phyloP scores from a whole-genome alignment of 176 grass and related monocot genomes.

The Bolboschoenus planiculmis region DNA sequence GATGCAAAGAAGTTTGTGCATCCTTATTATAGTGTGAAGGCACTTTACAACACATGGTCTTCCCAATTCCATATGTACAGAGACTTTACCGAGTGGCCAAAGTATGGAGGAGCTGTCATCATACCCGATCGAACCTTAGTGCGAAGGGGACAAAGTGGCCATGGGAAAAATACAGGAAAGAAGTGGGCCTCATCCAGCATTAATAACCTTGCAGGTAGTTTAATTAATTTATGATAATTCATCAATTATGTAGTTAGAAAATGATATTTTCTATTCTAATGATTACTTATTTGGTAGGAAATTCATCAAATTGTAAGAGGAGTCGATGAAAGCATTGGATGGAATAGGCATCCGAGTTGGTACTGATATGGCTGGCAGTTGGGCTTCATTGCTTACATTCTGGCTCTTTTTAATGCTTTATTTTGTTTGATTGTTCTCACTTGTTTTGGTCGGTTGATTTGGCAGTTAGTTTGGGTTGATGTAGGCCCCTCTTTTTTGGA shows the following conservation, averaged over 20 bases:
- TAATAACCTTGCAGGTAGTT: too few species aligned
- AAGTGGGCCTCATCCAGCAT: neutral
- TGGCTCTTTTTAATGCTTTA: neutral
- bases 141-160: neutral
- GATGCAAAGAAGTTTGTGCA: neutral
- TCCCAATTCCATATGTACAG: neutral
- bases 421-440: neutral
- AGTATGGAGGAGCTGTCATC: neutral
- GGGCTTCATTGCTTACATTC: neutral
- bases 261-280: neutral
- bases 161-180: neutral
- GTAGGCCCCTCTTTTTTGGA: neutral
- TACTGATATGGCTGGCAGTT: neutral
- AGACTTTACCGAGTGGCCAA: neutral
- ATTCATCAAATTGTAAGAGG: neutral
- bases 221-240: too few species aligned
- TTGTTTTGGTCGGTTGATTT: neutral
- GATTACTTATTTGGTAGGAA: neutral
- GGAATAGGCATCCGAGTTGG: neutral
- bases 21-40: neutral
- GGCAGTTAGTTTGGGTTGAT: neutral
- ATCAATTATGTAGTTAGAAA: too few species aligned
- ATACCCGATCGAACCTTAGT: neutral
- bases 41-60: neutral
- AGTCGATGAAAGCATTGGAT: neutral